phyloP scores from a whole-genome alignment of 805 yeast genomes.

The Kregervanrija fluxuum region DNA sequence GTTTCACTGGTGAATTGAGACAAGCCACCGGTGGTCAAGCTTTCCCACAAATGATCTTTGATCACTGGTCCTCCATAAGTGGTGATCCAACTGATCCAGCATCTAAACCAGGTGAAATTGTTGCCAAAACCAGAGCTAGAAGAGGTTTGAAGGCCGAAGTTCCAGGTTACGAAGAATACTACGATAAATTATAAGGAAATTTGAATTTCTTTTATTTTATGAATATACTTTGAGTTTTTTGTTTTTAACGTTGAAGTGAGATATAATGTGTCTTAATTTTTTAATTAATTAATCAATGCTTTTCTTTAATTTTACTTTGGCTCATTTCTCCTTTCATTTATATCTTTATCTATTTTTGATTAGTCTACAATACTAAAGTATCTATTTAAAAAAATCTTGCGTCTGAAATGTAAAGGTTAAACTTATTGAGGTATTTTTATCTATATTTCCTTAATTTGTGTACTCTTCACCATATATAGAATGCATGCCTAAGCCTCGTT shows the following conservation, averaged over 20 bases:
- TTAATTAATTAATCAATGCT: slow-evolving; percentile 5
- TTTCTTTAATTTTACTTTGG: not conserved
- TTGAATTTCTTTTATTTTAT: not conserved
- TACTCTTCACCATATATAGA: too few relatives aligned
- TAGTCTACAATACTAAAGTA: too few relatives aligned
- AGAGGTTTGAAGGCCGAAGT: slow-evolving; percentile 95
- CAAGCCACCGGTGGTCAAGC: slow-evolving; percentile 99
- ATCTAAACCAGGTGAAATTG: slow-evolving; percentile 57
- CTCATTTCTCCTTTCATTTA: slow-evolving; percentile 5
- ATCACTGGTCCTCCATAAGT: slow-evolving; percentile 89
- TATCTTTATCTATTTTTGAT: slow-evolving; percentile 1
- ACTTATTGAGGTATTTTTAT: too few relatives aligned
- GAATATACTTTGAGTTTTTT: not conserved
- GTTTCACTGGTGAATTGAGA: slow-evolving; percentile 99
- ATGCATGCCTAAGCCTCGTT: too few relatives aligned
- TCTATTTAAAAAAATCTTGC: too few relatives aligned
- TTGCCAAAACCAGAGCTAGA: slow-evolving; percentile 72
- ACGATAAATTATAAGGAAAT: slow-evolving; percentile 68
- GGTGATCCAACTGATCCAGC: slow-evolving; percentile 92
- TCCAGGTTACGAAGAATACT: slow-evolving; percentile 99
- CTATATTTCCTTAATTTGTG: too few relatives aligned
- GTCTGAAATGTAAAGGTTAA: too few relatives aligned
- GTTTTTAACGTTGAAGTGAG: not conserved
- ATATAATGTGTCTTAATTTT: slow-evolving; percentile 12
- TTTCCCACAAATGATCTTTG: slow-evolving; percentile 99